Evolutionary conservation across 129 eudicot genomes (phyloP), one percentile per base, ranked within the genome.

Genomic region (Flaveria robusta): DNA sequence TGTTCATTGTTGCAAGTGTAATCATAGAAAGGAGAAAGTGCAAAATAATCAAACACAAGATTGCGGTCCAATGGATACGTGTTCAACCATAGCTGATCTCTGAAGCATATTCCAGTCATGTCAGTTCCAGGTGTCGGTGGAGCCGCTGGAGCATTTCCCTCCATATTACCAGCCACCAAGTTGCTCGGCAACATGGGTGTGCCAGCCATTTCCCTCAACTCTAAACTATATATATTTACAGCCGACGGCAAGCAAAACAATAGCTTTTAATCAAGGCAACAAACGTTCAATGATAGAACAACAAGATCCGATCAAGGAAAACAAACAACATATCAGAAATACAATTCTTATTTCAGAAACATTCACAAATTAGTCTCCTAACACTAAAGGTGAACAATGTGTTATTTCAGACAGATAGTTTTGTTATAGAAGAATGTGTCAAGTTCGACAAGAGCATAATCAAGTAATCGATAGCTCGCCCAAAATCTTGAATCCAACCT

Each of bases 81-180:
- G 76, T 92, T 92, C 7, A 92, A 72, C 96, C 98, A 92, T 16
- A 89, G 70, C 74, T 92, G 98, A 67, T 92, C 97, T 47, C 97
- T 76, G 81, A 92, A 92, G 70, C 97, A 87, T 37, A 92, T 89
- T 75, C 97, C 93, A 15, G 96, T 92, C 96, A 92, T 92, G 83
- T 92, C 96, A 3, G 96, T 92, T 7, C 96, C 97, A 26, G 97
- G 97, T 1, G 88, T 86, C 18, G 90, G 81, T 9, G 92, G 92
- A 29, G 81, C 70, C 10, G 81, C 87, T 27, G 83, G 76, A 68
- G 80, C 78, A 24, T 52, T 81, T 10, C 91, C 97, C 4, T 91
- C 96, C 3, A 86, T 52, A 56, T 72, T 79, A 34, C 90, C 92
- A 0, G 78, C 62, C 72, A 52, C 82, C 12, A 79, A 9, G 73